Evolutionary conservation across 257 asterid species (phyloP).

Genomic region (Ligustrum vulgare): DNA sequence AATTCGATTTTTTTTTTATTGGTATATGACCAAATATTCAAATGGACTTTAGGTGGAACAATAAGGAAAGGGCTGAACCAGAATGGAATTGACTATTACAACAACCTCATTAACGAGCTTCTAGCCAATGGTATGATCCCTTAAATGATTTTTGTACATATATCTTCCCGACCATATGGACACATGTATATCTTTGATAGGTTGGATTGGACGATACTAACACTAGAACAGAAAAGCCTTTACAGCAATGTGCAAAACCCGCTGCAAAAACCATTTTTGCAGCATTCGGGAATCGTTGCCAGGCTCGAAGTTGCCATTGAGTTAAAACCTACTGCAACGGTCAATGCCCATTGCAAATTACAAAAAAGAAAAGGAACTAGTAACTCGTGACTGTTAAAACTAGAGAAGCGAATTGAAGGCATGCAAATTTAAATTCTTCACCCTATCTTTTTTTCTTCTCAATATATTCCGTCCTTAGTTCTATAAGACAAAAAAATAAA

Average conservation of each 20-base stretch:
- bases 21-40: not conserved
- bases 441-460: not conserved
- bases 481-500: not conserved
- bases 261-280: no score
- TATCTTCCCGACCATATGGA: not conserved
- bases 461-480: not conserved
- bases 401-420: no score
- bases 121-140: conserved; percentile 31
- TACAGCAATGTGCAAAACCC: no score
- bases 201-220: not conserved
- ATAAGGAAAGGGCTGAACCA: conserved; percentile 34
- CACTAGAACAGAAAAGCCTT: no score
- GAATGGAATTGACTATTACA: conserved; percentile 42
- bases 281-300: no score
- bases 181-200: not conserved
- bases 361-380: not conserved
- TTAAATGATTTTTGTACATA: not conserved
- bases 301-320: no score
- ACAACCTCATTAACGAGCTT: conserved; percentile 40
- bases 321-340: no score
- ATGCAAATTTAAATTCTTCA: not conserved
- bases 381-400: no score
- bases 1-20: not conserved
- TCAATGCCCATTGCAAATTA: no score
- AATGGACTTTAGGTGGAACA: conserved; percentile 34